These are phyloP conservation scores for Fusarium praegraminearum DNA, from an alignment of 2,329 filamentous ascomycete genomes.

Conservation along the genomic window DNA sequence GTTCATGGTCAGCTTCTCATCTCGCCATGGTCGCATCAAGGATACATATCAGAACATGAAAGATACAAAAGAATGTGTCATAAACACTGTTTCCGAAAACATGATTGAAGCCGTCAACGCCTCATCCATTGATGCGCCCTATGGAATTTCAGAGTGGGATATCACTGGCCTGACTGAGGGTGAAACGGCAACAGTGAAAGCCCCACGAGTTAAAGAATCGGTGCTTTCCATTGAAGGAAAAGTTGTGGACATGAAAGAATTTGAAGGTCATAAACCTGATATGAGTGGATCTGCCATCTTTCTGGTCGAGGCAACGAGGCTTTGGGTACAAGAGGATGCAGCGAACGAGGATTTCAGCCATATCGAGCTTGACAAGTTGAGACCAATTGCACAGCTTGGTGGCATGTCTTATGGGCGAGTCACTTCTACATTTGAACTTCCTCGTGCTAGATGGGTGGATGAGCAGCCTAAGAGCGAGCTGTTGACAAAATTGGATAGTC, in stretches of 20 bases:
- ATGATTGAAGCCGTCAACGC: conserved; percentile 90
- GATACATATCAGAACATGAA: conserved; percentile 82
- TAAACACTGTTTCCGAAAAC: conserved; percentile 89
- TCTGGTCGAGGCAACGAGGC: conserved; percentile 84
- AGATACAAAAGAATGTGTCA: conserved; percentile 78
- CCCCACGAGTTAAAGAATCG: conserved; percentile 82
- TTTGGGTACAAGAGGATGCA: conserved; percentile 91
- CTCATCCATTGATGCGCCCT: conserved; percentile 80
- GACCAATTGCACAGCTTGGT: conserved; percentile 83
- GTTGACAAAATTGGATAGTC: not conserved
- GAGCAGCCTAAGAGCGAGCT: not conserved
- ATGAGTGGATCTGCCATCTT: conserved; percentile 80
- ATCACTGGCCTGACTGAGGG: conserved; percentile 81
- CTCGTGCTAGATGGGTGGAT: conserved; percentile 40
- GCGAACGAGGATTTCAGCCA: conserved; percentile 80
- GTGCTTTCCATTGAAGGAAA: conserved; percentile 87
- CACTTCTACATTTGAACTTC: conserved; percentile 78
- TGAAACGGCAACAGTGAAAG: conserved; percentile 72
- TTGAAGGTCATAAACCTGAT: conserved; percentile 78
- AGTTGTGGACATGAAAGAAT: conserved; percentile 79
- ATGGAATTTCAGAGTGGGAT: conserved; percentile 82
- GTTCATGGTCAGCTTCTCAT: conserved; percentile 72
- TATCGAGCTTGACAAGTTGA: conserved; percentile 80
- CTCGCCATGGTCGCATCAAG: conserved; percentile 68
- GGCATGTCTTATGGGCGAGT: conserved; percentile 86